Percentiles rank a stretch among this genome's conserved stretches.
Evolutionary conservation across 1,284 basidiomycete species (phyloP).

Genomic region (Jaminaea rosea): DNA sequence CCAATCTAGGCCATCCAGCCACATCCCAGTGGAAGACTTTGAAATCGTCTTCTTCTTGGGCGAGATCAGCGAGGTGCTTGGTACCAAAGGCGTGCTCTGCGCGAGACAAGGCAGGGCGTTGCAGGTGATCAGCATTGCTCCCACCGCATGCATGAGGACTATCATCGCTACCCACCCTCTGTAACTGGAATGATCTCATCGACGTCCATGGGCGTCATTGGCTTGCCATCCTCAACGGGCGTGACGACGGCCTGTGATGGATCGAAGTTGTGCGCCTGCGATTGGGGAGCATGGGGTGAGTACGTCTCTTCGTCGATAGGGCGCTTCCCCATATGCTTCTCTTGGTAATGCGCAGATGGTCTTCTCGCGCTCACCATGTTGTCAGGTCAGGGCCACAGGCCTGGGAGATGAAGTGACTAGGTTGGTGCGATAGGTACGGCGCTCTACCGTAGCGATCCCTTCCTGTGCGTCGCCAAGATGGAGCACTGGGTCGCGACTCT

Average conservation of each 20-base stretch:
- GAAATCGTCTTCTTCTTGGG: conserved; percentile 43
- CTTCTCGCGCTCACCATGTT: background rate
- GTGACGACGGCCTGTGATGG: conserved; percentile 22
- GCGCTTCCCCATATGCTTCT: background rate
- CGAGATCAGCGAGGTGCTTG: conserved; percentile 45
- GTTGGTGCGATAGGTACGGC: too few species aligned
- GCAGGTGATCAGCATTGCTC: conserved; percentile 4
- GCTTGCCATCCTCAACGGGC: conserved; percentile 19
- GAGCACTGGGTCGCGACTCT: too few species aligned
- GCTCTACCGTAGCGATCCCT: too few species aligned
- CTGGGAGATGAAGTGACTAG: too few species aligned
- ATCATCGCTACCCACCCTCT: conserved; percentile 18
- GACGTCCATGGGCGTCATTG: conserved; percentile 32
- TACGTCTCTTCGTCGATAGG: background rate
- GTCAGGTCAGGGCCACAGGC: too few species aligned
- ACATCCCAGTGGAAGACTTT: conserved; percentile 44
- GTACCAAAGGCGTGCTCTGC: conserved; percentile 25
- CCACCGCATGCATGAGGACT: background rate
- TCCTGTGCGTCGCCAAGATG: too few species aligned
- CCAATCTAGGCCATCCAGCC: conserved; percentile 47
- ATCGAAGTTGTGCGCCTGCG: conserved; percentile 12
- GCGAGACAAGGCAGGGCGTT: background rate
- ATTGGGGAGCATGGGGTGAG: conserved; percentile 4
- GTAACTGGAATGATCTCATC: conserved; percentile 35
- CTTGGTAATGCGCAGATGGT: too few species aligned